Conservation (phyloP, 192 early-diverging fungal species). For the Mortierella alpina region DNA sequence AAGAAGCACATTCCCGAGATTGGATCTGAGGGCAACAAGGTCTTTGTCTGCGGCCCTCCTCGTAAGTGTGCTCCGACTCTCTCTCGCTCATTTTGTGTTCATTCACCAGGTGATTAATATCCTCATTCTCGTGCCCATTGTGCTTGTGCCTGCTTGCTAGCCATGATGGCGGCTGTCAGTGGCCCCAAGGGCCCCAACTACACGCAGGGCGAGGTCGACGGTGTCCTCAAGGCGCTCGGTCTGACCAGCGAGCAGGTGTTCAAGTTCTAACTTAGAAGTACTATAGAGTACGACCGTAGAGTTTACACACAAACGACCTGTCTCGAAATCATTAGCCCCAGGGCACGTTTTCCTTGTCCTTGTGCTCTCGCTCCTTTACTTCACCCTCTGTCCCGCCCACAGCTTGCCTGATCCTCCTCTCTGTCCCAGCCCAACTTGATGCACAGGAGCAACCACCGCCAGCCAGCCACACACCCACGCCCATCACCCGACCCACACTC, state of each 20-base stretch:
- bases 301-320: too few species aligned
- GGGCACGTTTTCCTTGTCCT: background rate
- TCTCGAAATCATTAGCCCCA: background rate
- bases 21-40: conserved; percentile 62
- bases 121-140: background rate
- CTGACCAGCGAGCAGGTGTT: conserved; percentile 76
- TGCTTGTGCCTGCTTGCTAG: conserved; percentile 54
- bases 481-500: background rate
- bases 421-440: conserved; percentile 5
- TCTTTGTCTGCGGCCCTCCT: conserved; percentile 35
- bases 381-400: background rate
- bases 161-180: conserved; percentile 73
- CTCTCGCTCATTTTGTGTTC: background rate
- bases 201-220: conserved; percentile 82
- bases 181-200: conserved; percentile 83
- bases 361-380: background rate
- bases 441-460: conserved; percentile 13
- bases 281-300: background rate
- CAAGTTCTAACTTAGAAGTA: conserved; percentile 69
- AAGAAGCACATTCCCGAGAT: conserved; percentile 72
- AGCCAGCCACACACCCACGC: background rate
- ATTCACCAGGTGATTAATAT: background rate
- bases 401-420: background rate
- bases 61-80: background rate
- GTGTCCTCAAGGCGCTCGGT: conserved; percentile 81